A percentile compares a stretch with the other conserved stretches of the same genome.
These are phyloP conservation scores for Emiliania huxleyi DNA, from an alignment of 78 protist genomes.

Conservation along the genomic window DNA sequence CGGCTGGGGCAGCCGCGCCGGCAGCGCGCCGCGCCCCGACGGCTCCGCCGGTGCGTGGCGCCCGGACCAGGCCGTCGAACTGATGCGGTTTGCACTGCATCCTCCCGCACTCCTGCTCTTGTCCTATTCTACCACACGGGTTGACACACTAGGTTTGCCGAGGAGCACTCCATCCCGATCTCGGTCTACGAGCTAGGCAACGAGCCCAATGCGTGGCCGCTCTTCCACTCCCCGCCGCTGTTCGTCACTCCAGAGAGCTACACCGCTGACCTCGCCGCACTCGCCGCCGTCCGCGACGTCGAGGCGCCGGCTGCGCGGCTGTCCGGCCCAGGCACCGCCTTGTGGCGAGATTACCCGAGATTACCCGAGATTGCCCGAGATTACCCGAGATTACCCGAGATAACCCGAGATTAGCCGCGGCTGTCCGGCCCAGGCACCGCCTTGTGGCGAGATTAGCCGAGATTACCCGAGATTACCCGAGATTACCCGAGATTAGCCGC, in stretches of 20 bases:
- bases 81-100: background rate
- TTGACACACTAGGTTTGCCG: too few relatives aligned
- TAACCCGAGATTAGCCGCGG: too few relatives aligned
- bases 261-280: background rate
- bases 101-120: too few relatives aligned
- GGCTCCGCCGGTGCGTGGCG: background rate
- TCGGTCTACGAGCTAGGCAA: background rate
- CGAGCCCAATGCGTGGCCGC: constrained; percentile 13
- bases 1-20: background rate
- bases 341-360: background rate
- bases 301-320: background rate
- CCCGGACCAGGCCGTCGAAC: background rate
- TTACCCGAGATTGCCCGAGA: too few relatives aligned
- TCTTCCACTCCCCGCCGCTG: background rate
- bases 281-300: background rate
- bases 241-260: background rate
- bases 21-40: background rate
- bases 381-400: too few relatives aligned
- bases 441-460: background rate
- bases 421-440: background rate
- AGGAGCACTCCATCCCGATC: background rate
- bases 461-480: too few relatives aligned
- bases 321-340: background rate
- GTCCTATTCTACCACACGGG: too few relatives aligned
- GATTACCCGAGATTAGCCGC: too few relatives aligned